Percentiles rank a stretch among this genome's conserved stretches.
These are phyloP conservation scores for Candida gigantensis DNA, from an alignment of 1,139 yeast genomes.

Conservation along the genomic window DNA sequence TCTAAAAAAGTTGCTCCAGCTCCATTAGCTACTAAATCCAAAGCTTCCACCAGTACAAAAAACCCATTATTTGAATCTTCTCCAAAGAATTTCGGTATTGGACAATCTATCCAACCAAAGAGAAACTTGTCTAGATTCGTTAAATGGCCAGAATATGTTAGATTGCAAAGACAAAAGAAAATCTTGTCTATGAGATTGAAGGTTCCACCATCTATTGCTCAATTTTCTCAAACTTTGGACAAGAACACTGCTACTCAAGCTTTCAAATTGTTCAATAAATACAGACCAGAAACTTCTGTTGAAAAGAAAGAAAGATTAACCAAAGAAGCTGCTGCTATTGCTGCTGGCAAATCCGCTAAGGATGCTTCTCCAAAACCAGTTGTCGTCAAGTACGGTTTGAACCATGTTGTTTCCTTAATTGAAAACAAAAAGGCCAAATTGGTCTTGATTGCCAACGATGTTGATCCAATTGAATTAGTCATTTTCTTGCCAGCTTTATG, in stretches of 20 bases:
- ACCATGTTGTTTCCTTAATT: slow-evolving; percentile 94
- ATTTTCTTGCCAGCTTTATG: slow-evolving; percentile 97
- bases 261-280: slow-evolving; percentile 95
- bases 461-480: slow-evolving; percentile 97
- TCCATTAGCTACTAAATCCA: slow-evolving; percentile 47
- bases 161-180: slow-evolving; percentile 91
- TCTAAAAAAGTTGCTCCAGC: slow-evolving; percentile 54
- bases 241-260: slow-evolving; percentile 98
- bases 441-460: slow-evolving; percentile 96
- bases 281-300: slow-evolving; percentile 95
- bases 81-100: slow-evolving; percentile 95
- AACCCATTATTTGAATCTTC: slow-evolving; percentile 64
- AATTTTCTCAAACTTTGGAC: slow-evolving; percentile 93
- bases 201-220: slow-evolving; percentile 98
- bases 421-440: slow-evolving; percentile 98
- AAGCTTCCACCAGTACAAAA: slow-evolving; percentile 24
- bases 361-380: slow-evolving; percentile 96
- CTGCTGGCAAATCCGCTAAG: slow-evolving; percentile 95
- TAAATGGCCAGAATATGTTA: slow-evolving; percentile 98
- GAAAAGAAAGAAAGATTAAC: slow-evolving; percentile 99
- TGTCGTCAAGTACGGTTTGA: slow-evolving; percentile 94
- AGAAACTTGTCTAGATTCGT: slow-evolving; percentile 95
- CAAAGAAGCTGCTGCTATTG: slow-evolving; percentile 98
- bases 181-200: slow-evolving; percentile 90
- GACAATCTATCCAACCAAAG: slow-evolving; percentile 93